phyloP scores from a whole-genome alignment of 352 stramenopile species.

The Sclerospora graminicola region DNA sequence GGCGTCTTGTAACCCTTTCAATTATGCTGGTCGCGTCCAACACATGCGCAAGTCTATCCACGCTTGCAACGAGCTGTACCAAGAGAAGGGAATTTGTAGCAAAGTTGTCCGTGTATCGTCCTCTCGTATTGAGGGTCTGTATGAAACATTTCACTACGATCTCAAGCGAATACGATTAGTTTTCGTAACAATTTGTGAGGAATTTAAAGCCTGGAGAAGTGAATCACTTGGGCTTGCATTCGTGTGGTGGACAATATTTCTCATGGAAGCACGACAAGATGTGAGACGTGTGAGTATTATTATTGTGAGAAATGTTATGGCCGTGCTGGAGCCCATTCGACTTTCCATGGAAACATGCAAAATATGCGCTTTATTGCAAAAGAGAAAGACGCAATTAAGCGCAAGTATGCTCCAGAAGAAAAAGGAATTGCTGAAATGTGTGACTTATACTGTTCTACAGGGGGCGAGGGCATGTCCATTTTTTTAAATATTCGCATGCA shows the following conservation, averaged over 20 bases:
- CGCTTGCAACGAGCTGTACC: conserved; percentile 16
- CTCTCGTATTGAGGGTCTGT: conserved; percentile 20
- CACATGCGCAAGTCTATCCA: conserved; percentile 26
- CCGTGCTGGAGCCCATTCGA: conserved; percentile 22
- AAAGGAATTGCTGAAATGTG: conserved; percentile 39
- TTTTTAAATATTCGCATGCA: conserved; percentile 22
- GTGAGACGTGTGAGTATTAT: conserved; percentile 30
- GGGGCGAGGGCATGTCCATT: conserved; percentile 36
- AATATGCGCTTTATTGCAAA: conserved; percentile 33
- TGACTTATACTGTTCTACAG: conserved; percentile 32
- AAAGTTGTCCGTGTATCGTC: conserved; percentile 25
- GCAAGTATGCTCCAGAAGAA: conserved; percentile 24
- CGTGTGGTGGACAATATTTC: conserved; percentile 7
- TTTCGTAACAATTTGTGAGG: not conserved
- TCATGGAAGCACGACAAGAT: conserved; percentile 23
- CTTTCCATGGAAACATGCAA: conserved; percentile 37
- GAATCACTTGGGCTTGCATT: conserved; percentile 14
- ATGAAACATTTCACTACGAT: conserved; percentile 27
- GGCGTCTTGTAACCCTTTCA: conserved; percentile 2
- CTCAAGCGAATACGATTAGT: conserved; percentile 28
- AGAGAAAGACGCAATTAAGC: conserved; percentile 4
- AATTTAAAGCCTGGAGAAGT: conserved; percentile 9
- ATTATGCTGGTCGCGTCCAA: not conserved
- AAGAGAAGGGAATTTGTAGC: conserved; percentile 25
- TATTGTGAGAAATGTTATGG: conserved; percentile 30